Percentiles rank a stretch among this genome's conserved stretches.
Conservation (phyloP, 2,329 filamentous ascomycete species). For the Ciborinia camelliae region DNA sequence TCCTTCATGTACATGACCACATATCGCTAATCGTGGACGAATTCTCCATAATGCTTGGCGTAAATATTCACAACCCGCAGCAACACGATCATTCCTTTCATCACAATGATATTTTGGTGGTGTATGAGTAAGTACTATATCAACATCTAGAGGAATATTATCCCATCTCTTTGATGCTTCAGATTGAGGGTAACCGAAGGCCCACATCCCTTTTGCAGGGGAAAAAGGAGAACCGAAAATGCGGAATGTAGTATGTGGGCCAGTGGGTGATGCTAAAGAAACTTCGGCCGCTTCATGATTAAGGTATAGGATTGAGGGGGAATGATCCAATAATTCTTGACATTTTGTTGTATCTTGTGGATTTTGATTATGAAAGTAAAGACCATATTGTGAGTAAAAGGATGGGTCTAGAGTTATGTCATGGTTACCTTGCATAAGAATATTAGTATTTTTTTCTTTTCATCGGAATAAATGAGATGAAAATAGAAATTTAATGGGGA, state of each 20-base stretch:
- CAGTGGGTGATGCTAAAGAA: constrained; percentile 50
- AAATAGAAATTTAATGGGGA: constrained; percentile 13
- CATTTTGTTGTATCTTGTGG: constrained; percentile 54
- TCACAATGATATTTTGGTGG: constrained; percentile 62
- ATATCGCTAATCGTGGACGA: constrained; percentile 62
- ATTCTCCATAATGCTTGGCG: constrained; percentile 55
- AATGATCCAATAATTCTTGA: constrained; percentile 44
- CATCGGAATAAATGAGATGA: constrained; percentile 4
- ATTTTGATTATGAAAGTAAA: constrained; percentile 54
- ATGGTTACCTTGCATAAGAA: constrained; percentile 59
- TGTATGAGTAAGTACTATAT: constrained; percentile 69
- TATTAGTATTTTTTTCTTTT: not conserved
- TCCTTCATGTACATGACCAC: constrained; percentile 69
- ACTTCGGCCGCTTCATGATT: constrained; percentile 54
- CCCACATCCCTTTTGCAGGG: constrained; percentile 57
- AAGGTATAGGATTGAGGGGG: constrained; percentile 60
- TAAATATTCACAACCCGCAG: constrained; percentile 59
- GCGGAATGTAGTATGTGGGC: constrained; percentile 58
- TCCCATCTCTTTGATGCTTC: constrained; percentile 52
- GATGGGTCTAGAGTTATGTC: constrained; percentile 66
- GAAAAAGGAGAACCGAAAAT: constrained; percentile 71
- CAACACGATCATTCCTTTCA: constrained; percentile 40
- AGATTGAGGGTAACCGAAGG: constrained; percentile 57
- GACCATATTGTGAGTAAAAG: constrained; percentile 55
- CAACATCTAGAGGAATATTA: constrained; percentile 56